Evolutionary conservation across 768 basidiomycete genomes (phyloP), one percentile per base, ranked within the genome.

Genomic region (Boletus insuetus): DNA sequence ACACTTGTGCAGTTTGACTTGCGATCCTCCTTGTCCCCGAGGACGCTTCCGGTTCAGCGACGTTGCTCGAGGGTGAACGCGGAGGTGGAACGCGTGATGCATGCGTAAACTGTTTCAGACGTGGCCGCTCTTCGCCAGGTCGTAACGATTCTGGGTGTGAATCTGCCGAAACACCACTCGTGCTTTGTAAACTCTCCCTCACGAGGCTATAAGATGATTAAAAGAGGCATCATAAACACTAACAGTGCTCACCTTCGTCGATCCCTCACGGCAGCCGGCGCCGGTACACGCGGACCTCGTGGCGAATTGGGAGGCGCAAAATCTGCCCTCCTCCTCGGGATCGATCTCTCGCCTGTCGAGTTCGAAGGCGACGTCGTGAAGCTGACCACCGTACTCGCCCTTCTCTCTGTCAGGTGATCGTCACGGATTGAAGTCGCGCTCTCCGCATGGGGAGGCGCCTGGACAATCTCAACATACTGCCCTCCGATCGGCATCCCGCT

Each of bases 31-130:
- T 72, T 49, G 63, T 63, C 17, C 66, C 69, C 34, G 63, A 62
- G 38, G 73, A 61, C 35, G 64, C 57, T 19, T 62, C 59, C 29
- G 48, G 58, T 48, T 53, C 59, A 19, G 51, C 60, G 9, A 55
- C 55, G 22, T 61, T 70, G 49, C 49, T 56, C 52, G 50, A 78
- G 62, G 56, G 79, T 64, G 59, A 77, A 60, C 59, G 78, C 75
- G 86, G 84, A 2, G 82, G 76, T 19, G 87, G 86, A 24, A 87
- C 85, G 19, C 85, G 82, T 19, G 79, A 78, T 16, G 84, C 82
- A 57, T 81, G 82, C 8, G 84, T 87, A 65, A 91, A 89, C 26
- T 85, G 87, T 34, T 89, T 85, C 31, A 90, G 69, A 32, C 86
- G 80, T 34, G 87, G 85, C 14, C 80, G 79, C 14, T 75, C 65